phyloP scores from a whole-genome alignment of 257 asterid species.

The Lithospermum erythrorhizon region DNA sequence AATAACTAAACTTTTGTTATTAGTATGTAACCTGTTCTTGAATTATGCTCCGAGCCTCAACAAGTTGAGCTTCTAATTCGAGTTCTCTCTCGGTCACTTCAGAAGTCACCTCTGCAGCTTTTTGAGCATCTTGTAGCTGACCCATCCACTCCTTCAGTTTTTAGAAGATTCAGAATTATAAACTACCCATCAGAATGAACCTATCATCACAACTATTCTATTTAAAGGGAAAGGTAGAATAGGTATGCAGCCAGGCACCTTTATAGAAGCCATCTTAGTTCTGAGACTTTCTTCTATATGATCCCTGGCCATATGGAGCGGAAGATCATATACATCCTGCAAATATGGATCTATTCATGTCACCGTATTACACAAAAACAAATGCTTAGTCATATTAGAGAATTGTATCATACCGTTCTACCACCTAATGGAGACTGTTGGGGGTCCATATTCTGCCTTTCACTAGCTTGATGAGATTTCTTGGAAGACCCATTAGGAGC shows the following conservation, averaged over 20 bases:
- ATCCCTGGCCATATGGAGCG: constrained; percentile 88
- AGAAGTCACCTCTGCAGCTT: constrained; percentile 67
- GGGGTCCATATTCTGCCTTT: constrained; percentile 56
- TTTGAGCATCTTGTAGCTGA: constrained; percentile 90
- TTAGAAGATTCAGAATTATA: not conserved
- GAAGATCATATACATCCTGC: constrained; percentile 81
- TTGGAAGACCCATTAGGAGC: constrained; percentile 70
- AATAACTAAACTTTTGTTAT: no score
- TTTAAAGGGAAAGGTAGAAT: not conserved
- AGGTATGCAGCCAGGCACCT: constrained; percentile 26
- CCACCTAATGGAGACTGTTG: constrained; percentile 92
- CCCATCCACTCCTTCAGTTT: constrained; percentile 78
- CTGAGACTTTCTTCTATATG: constrained; percentile 87
- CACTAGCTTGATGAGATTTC: constrained; percentile 48
- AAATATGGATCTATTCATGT: constrained; percentile 7
- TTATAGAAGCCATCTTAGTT: constrained; percentile 70
- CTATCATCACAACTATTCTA: not conserved
- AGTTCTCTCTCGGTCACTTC: constrained; percentile 97
- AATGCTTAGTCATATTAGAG: not conserved
- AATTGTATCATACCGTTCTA: constrained; percentile 52
- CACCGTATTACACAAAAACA: constrained; percentile 10
- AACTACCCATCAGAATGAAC: not conserved
- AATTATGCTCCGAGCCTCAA: constrained; percentile 95
- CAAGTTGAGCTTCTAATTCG: constrained; percentile 98
- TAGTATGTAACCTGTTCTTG: constrained; percentile 70